Evolutionary conservation across 106 monocot species (phyloP).

Genomic region (Narthecium ossifragum): DNA sequence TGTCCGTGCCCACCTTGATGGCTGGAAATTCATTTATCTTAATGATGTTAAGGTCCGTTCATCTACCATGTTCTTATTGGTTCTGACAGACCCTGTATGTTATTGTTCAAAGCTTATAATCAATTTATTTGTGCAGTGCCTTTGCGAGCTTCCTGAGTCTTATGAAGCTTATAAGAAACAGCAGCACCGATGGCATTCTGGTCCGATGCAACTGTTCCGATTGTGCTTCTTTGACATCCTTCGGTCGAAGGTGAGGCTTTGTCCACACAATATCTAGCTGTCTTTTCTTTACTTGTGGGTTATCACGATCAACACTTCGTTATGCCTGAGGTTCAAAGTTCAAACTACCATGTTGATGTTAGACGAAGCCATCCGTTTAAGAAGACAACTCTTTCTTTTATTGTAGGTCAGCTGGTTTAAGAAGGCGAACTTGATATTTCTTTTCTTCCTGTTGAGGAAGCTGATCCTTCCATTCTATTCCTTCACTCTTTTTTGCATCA

Average conservation of each 20-base stretch:
- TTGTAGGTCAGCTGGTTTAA: constrained; percentile 52
- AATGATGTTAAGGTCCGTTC: constrained; percentile 66
- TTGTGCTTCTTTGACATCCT: constrained; percentile 61
- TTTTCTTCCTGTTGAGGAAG: constrained; percentile 74
- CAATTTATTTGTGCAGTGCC: constrained; percentile 31
- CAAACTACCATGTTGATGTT: no score
- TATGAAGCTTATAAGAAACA: constrained; percentile 81
- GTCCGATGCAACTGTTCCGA: constrained; percentile 75
- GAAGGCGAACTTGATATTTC: constrained; percentile 63
- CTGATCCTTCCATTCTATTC: constrained; percentile 76
- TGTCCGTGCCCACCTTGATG: constrained; percentile 64
- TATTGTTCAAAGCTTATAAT: neutral
- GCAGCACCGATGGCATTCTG: constrained; percentile 81
- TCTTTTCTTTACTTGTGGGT: neutral
- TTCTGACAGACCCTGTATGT: neutral
- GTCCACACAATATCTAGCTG: no score
- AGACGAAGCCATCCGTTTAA: no score
- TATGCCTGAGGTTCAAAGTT: no score
- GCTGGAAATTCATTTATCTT: constrained; percentile 73
- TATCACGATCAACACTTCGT: no score
- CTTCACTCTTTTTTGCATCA: constrained; percentile 69
- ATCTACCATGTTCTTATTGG: neutral
- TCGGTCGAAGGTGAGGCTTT: constrained; percentile 46
- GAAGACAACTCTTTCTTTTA: no score
- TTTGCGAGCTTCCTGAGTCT: constrained; percentile 75